Evolutionary conservation across 306 rosid species (phyloP).

Genomic region (Chamaecrista fasciculata): DNA sequence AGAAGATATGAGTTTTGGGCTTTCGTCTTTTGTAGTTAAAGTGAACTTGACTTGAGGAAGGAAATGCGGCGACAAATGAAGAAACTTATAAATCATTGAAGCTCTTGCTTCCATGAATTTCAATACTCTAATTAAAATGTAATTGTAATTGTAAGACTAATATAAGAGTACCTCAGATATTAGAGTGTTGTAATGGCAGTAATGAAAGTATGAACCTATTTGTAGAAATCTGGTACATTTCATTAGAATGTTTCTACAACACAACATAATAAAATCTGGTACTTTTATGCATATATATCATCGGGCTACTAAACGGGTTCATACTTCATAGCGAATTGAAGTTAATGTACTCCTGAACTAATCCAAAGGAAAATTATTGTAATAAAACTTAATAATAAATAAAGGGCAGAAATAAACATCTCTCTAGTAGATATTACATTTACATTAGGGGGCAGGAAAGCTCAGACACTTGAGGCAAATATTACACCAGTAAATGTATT

Average conservation of each 20-base stretch:
- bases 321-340: neutral
- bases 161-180: neutral
- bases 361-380: too few relatives aligned
- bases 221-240: too few relatives aligned
- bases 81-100: too few relatives aligned
- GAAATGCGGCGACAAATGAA: neutral
- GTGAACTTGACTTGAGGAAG: neutral
- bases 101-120: neutral
- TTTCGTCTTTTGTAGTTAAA: neutral
- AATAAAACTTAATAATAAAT: too few relatives aligned
- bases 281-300: too few relatives aligned
- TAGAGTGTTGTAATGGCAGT: neutral
- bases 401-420: neutral
- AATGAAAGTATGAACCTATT: too few relatives aligned
- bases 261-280: too few relatives aligned
- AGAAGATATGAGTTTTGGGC: neutral
- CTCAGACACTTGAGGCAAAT: slow-evolving; percentile 20
- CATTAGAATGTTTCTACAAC: too few relatives aligned
- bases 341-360: neutral
- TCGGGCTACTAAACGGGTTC: neutral
- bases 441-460: slow-evolving; percentile 32
- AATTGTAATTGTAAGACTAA: too few relatives aligned
- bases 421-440: slow-evolving; percentile 19
- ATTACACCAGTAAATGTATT: slow-evolving; percentile 17
- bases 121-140: neutral